phyloP scores from a whole-genome alignment of 257 asterid species.

The Jacaranda copaia region DNA sequence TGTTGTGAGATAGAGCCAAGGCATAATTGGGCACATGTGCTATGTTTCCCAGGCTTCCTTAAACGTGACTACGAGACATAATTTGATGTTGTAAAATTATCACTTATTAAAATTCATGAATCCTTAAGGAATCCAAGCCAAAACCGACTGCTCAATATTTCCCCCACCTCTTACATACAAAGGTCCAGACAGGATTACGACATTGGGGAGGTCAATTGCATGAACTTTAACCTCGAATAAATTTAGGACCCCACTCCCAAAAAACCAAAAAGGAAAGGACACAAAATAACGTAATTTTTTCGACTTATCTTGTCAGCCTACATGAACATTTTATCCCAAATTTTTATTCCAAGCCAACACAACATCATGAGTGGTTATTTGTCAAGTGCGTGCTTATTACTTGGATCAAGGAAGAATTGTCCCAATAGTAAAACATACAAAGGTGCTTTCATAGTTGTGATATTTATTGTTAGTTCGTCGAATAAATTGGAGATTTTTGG shows the following conservation, averaged over 20 bases:
- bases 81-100: background rate
- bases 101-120: slow-evolving; percentile 2
- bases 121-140: background rate
- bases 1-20: background rate
- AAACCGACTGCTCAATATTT: background rate
- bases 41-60: background rate
- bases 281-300: background rate
- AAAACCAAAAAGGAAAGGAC: background rate
- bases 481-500: too few species aligned
- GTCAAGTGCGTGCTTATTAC: background rate
- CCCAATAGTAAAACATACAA: background rate
- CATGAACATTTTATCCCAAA: too few species aligned
- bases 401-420: background rate
- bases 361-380: background rate
- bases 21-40: slow-evolving; percentile 10
- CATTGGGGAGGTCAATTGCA: background rate
- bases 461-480: background rate
- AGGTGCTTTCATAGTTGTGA: background rate
- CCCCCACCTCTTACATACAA: background rate
- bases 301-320: too few species aligned
- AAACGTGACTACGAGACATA: slow-evolving; percentile 8
- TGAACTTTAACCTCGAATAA: background rate
- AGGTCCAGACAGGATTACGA: background rate
- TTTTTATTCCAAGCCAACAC: too few species aligned
- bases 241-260: background rate